Evolutionary conservation across 495 filamentous ascomycete genomes (phyloP), one percentile per base, ranked within the genome.

Genomic region (Penicillium turbatum): DNA sequence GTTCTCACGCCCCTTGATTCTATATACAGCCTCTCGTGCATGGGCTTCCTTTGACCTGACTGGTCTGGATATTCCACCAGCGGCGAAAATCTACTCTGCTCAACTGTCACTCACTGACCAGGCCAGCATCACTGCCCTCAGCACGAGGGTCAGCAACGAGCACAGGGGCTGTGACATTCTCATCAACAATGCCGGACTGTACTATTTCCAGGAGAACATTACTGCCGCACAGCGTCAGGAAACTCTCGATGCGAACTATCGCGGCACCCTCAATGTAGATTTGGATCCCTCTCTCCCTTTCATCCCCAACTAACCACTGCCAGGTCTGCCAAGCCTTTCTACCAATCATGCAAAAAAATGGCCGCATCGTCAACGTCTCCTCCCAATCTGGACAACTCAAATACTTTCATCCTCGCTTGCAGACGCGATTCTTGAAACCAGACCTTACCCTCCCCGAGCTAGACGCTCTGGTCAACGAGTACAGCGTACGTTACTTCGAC

Each of bases 291-390:
- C 27, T 37, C 65, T 39, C 64, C 51, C 21, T 0, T 16, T 35
- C 24, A 8, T n/a, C 13, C 30, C 6, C 13, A 21, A 12, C 7
- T 48, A 19, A 48, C 30, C 5, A 13, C 0, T 0, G 4, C 11
- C 3, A 48, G 46, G 11, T 48, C 6, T 48, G 46, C 19, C 46
- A 48, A 37, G 46, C 46, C 13, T 48, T 48, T 3, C 11, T 38
- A 19, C 49, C 57, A 19, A 38, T 63, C 3, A 43, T 63, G 53
- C 37, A 50, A 0, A 43, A 51, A 15, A 39, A 17, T 26, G 57
- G 61, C 32, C 66, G 65, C 35, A 70, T 68, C 32, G 61, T 70
- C 41, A 70, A 67, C 46, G 44, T 70, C 42, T 65, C 64, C n/a
- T 69, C 66, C 6, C 52, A 55, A 42, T 40, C 44, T 2, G 52